These are phyloP conservation scores for Coniosporium apollinis DNA, from an alignment of 495 filamentous ascomycete species.

Conservation along the genomic window DNA sequence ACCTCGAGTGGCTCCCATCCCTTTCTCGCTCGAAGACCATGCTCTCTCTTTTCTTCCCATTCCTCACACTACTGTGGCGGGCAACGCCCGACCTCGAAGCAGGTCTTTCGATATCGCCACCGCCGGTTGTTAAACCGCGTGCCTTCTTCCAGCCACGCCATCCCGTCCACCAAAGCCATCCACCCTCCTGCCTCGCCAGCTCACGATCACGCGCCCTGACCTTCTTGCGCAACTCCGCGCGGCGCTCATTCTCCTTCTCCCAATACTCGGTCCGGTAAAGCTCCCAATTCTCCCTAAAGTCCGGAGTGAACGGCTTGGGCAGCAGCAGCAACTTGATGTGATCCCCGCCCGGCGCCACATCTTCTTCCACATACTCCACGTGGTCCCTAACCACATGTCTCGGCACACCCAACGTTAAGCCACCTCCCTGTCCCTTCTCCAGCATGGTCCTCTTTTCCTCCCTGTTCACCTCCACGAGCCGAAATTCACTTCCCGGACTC, in stretches of 20 bases:
- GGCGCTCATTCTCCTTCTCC: slow-evolving; percentile 89
- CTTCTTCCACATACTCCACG: slow-evolving; percentile 41
- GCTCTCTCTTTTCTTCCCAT: too few species aligned
- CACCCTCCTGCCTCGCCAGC: slow-evolving; percentile 47
- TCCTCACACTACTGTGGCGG: too few species aligned
- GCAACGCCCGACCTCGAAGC: too few species aligned
- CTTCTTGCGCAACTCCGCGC: slow-evolving; percentile 51
- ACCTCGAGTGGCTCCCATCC: too few species aligned
- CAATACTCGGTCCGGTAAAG: slow-evolving; percentile 84
- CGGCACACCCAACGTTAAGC: too few species aligned
- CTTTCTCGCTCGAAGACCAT: too few species aligned
- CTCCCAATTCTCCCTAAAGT: slow-evolving; percentile 97
- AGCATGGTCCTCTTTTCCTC: slow-evolving; percentile 4
- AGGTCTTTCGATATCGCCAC: background rate
- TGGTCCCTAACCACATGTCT: slow-evolving; percentile 8
- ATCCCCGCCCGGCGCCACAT: slow-evolving; percentile 75
- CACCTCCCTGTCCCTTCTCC: background rate
- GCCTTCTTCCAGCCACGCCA: slow-evolving; percentile 39
- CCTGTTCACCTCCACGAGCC: background rate
- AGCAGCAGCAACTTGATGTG: slow-evolving; percentile 78
- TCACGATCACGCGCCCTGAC: slow-evolving; percentile 47
- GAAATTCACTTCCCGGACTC: background rate
- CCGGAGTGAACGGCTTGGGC: slow-evolving; percentile 86
- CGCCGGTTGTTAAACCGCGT: background rate
- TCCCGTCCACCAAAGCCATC: slow-evolving; percentile 67